phyloP scores from a whole-genome alignment of 768 basidiomycete species.

The Amanita muscaria region DNA sequence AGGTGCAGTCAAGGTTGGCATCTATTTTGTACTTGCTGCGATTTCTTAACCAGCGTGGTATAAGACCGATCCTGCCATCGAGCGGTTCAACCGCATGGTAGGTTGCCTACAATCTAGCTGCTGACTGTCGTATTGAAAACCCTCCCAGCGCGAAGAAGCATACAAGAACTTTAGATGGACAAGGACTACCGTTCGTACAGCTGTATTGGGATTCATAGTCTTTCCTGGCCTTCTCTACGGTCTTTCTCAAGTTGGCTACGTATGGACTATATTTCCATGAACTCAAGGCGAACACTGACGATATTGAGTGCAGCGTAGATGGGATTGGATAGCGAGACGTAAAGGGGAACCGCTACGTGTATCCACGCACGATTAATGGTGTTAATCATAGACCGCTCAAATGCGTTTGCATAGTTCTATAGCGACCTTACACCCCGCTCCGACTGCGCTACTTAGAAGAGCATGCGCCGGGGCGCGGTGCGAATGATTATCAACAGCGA shows the following conservation, averaged over 20 bases:
- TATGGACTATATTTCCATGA: slow-evolving; percentile 24
- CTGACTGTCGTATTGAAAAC: not conserved
- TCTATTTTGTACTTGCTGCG: not conserved
- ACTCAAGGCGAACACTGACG: no score
- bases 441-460: slow-evolving; percentile 77
- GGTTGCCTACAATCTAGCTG: slow-evolving; percentile 3
- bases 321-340: slow-evolving; percentile 43
- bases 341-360: slow-evolving; percentile 25
- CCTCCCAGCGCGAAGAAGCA: slow-evolving; percentile 67
- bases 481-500: slow-evolving; percentile 78
- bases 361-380: not conserved
- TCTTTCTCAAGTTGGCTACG: slow-evolving; percentile 36
- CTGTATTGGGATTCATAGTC: slow-evolving; percentile 55
- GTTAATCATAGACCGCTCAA: no score
- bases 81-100: slow-evolving; percentile 48
- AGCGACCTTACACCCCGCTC: slow-evolving; percentile 79
- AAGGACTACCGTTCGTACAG: slow-evolving; percentile 49
- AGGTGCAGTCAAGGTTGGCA: slow-evolving; percentile 52
- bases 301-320: slow-evolving; percentile 42
- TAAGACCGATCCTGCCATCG: slow-evolving; percentile 49
- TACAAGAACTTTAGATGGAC: slow-evolving; percentile 82
- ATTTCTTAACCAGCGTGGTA: slow-evolving; percentile 4
- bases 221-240: slow-evolving; percentile 52
- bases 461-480: slow-evolving; percentile 91
- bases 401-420: slow-evolving; percentile 85